Evolutionary conservation across 805 yeast species (phyloP).

Genomic region (Zygosaccharomyces siamensis): DNA sequence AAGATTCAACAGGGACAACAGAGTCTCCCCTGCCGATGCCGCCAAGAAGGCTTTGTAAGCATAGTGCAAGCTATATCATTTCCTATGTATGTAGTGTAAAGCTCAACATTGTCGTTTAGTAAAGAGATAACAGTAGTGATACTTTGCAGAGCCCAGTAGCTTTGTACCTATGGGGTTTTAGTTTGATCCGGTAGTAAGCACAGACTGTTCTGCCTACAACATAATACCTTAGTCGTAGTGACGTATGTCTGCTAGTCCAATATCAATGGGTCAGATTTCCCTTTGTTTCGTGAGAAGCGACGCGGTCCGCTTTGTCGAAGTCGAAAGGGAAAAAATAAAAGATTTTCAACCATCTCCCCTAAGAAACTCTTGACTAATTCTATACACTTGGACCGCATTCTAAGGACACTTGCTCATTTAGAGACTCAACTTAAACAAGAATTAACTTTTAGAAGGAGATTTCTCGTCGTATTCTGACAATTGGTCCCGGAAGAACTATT

Average conservation of each 20-base stretch:
- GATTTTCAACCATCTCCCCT: constrained; percentile 5
- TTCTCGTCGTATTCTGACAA: too few relatives aligned
- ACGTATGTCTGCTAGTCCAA: not conserved
- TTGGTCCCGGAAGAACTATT: not conserved
- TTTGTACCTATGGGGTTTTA: too few relatives aligned
- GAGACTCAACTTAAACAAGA: not conserved
- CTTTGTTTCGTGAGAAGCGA: constrained; percentile 1
- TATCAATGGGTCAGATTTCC: not conserved
- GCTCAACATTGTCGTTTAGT: constrained; percentile 4
- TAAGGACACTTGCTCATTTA: not conserved
- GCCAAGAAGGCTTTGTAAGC: constrained; percentile 80
- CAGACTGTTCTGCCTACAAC: too few relatives aligned
- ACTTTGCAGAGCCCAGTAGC: not conserved
- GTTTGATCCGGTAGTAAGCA: too few relatives aligned
- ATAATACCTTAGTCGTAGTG: not conserved
- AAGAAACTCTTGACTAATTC: constrained; percentile 1
- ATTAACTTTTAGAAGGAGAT: not conserved
- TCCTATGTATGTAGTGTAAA: constrained; percentile 1
- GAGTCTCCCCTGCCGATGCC: constrained; percentile 95
- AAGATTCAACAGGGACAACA: constrained; percentile 95
- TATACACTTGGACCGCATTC: not conserved
- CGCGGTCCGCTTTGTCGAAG: constrained; percentile 1
- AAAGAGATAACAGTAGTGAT: not conserved
- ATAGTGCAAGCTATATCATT: constrained; percentile 7
- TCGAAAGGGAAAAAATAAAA: constrained; percentile 4